Evolutionary conservation across 169 alveolate genomes (phyloP).

Genomic region (Plasmodium knowlesi): DNA sequence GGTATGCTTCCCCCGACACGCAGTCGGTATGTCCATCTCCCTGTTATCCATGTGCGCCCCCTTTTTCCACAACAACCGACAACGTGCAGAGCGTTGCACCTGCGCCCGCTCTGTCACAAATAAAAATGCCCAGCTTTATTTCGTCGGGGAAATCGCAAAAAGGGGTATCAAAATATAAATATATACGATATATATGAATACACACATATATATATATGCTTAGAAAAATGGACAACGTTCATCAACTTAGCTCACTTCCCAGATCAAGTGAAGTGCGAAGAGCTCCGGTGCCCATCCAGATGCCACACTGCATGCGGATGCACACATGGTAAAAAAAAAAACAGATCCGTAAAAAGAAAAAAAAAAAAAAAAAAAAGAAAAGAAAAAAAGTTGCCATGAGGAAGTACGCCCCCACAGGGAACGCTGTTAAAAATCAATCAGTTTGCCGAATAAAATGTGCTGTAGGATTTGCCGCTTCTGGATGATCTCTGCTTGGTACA

Average conservation of each 20-base stretch:
- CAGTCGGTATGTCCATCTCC: too few species aligned
- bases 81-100: conserved; percentile 3
- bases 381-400: neutral
- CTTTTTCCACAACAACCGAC: neutral
- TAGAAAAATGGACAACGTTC: neutral
- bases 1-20: too few species aligned
- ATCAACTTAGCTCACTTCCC: neutral
- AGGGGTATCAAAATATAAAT: neutral
- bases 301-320: neutral
- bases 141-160: neutral
- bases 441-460: conserved; percentile 92
- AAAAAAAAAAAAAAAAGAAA: neutral
- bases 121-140: neutral
- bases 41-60: too few species aligned
- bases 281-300: neutral
- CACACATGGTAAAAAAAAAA: neutral
- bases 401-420: neutral
- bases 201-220: neutral
- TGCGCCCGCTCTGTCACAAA: neutral
- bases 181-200: too few species aligned
- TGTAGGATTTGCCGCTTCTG: conserved; percentile 92
- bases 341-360: neutral
- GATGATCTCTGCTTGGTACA: conserved; percentile 93
- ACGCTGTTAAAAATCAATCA: conserved; percentile 78
- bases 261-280: too few species aligned